Percentiles rank a stretch among this genome's conserved stretches.
phyloP scores from a whole-genome alignment of 1,139 yeast genomes.

The Hyphopichia khmerensis region DNA sequence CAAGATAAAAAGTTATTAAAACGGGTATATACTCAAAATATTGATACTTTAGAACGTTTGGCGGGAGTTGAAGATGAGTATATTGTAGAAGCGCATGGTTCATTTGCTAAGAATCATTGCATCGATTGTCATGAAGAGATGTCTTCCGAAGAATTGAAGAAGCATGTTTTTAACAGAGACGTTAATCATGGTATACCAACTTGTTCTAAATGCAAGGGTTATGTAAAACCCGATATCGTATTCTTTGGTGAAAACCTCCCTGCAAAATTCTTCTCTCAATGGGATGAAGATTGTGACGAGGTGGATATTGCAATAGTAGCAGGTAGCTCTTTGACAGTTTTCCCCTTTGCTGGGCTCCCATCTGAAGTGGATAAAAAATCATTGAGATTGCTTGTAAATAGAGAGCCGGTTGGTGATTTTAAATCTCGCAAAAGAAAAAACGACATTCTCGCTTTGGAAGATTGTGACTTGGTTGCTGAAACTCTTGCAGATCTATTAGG shows the following conservation, averaged over 20 bases:
- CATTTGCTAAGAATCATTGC: slow-evolving; percentile 83
- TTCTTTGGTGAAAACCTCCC: slow-evolving; percentile 92
- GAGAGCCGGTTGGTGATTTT: slow-evolving; percentile 77
- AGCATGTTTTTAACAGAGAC: slow-evolving; percentile 29
- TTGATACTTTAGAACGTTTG: slow-evolving; percentile 83
- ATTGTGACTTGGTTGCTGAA: slow-evolving; percentile 64
- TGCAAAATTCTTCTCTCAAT: slow-evolving; percentile 56
- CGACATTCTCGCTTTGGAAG: slow-evolving; percentile 60
- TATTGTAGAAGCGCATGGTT: slow-evolving; percentile 92
- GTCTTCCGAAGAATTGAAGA: slow-evolving; percentile 48
- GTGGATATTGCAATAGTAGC: slow-evolving; percentile 84
- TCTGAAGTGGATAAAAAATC: slow-evolving; percentile 51
- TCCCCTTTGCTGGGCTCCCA: slow-evolving; percentile 86
- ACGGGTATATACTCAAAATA: slow-evolving; percentile 86
- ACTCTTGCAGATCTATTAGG: slow-evolving; percentile 55
- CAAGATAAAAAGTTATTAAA: slow-evolving; percentile 61
- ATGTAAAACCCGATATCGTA: slow-evolving; percentile 89
- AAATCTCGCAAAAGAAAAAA: slow-evolving; percentile 42
- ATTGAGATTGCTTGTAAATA: slow-evolving; percentile 68
- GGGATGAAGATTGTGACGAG: slow-evolving; percentile 61
- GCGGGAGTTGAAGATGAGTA: slow-evolving; percentile 70
- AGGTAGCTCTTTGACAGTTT: slow-evolving; percentile 87
- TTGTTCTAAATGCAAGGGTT: slow-evolving; percentile 60
- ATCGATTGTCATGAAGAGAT: slow-evolving; percentile 66
- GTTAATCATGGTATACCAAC: slow-evolving; percentile 47